Evolutionary conservation across 768 basidiomycete species (phyloP), one percentile per base, ranked within the genome.

Genomic region (Calocera cornea): DNA sequence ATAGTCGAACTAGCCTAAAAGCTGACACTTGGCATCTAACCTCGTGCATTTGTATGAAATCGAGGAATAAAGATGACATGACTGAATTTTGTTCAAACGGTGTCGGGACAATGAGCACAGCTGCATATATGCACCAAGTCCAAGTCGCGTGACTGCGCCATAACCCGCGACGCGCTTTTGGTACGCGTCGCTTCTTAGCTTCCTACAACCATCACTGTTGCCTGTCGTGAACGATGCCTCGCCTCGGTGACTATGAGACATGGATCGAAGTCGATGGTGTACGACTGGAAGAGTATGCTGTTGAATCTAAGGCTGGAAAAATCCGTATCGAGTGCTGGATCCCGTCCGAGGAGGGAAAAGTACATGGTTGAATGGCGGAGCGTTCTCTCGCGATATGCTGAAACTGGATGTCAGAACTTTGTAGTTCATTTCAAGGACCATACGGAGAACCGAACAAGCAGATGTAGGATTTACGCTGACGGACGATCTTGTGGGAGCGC

Each of bases 1-100:
- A 27, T 60, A 60, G 54, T 60, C 31, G 54, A n/a, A 60, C 54
- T 60, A 60, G 54, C 31, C 54, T 60, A 60, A 60, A 60, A 60
- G 54, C 54, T 60, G 54, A 60, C 24, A 60, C 54, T 29, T 29
- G 27, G 54, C 54, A 60, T 60, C 27, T 19, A n/a, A 8, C 54
- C 44, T 8, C 44, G 24, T 47, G 44, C 19, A 47, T 60, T 11
- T 31, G 54, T 60, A 60, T 33, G 54, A 11, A 60, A 12, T 22
- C 27, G 54, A 60, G 54, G 31, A 60, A 60, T 60, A 60, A 60
- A 60, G 54, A 60, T 33, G 27, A 60, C 31, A 60, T 60, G 54
- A 47, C 31, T 33, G 24, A 60, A 60, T 33, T 60, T 2, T 19
- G 31, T 60, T 10, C 54, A 3, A 47, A 17, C 24, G n/a, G n/a